phyloP scores from a whole-genome alignment of 371 early-diverging fungal genomes.

The Chytridiales sp. region DNA sequence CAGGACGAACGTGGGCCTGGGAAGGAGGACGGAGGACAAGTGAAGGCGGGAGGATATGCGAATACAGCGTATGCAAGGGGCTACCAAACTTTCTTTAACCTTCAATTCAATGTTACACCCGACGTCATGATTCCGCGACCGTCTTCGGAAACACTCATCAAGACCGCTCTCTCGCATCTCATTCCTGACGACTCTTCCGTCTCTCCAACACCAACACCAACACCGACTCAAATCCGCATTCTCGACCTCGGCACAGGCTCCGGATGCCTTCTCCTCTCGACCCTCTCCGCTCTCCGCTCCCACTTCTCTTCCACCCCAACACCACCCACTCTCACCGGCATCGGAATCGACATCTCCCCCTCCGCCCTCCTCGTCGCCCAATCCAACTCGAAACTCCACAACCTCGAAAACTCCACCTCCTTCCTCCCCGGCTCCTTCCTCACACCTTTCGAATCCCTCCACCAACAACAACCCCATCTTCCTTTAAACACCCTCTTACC shows the following conservation, averaged over 20 bases:
- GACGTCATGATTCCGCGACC: conserved; percentile 71
- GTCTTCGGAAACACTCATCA: conserved; percentile 66
- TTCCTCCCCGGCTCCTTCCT: no score
- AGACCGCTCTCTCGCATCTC: conserved; percentile 39
- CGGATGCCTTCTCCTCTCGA: conserved; percentile 67
- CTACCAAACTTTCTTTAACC: conserved; percentile 54
- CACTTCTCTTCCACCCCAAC: no score
- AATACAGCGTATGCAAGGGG: conserved; percentile 5
- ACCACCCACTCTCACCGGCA: conserved; percentile 44
- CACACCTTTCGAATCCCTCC: no score
- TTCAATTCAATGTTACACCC: conserved; percentile 58
- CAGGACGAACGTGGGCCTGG: conserved; percentile 35
- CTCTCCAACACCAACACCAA: background rate
- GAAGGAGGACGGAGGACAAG: conserved; percentile 54
- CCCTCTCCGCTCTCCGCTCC: conserved; percentile 40
- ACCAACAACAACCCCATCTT: no score
- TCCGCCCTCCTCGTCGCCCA: conserved; percentile 59
- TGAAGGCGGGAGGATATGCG: background rate
- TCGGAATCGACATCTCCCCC: conserved; percentile 66
- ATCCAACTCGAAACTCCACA: conserved; percentile 47
- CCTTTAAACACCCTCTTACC: no score
- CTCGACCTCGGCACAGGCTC: conserved; percentile 78
- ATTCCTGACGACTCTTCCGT: conserved; percentile 58
- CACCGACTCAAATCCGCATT: conserved; percentile 33
- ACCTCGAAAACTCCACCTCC: no score